Evolutionary conservation across 1,139 yeast genomes (phyloP).

Genomic region (Sugiyamaella sp.): DNA sequence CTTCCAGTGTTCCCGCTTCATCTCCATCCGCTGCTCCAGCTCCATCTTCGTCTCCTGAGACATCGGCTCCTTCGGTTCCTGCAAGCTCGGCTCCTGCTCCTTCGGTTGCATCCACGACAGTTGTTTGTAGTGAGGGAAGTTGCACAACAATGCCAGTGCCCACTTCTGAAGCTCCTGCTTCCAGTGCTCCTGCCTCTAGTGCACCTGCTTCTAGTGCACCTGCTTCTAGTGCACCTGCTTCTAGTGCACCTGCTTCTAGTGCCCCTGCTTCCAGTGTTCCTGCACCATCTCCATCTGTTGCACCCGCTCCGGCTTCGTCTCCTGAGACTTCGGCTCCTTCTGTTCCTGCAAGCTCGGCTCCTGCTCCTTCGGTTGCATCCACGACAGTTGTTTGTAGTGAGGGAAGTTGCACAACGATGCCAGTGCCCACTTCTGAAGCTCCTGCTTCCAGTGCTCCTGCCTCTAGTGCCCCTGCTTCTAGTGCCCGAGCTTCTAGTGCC

Average conservation of each 20-base stretch:
- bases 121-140: slow-evolving; percentile 6
- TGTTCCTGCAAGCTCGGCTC: too few species aligned
- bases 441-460: too few species aligned
- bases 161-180: slow-evolving; percentile 11
- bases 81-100: background rate
- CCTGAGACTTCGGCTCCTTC: too few species aligned
- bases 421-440: too few species aligned
- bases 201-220: slow-evolving; percentile 9
- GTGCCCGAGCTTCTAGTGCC: too few species aligned
- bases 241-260: background rate
- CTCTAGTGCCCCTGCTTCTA: too few species aligned
- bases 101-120: slow-evolving; percentile 6
- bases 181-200: slow-evolving; percentile 13
- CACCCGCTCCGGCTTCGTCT: background rate
- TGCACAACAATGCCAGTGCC: slow-evolving; percentile 14
- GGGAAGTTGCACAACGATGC: too few species aligned
- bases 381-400: too few species aligned
- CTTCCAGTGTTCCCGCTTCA: too few species aligned
- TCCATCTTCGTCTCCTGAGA: slow-evolving; percentile 14
- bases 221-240: background rate
- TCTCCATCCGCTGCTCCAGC: too few species aligned
- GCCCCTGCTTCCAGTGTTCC: slow-evolving; percentile 6
- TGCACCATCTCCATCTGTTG: slow-evolving; percentile 8
- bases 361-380: too few species aligned
- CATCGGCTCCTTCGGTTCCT: slow-evolving; percentile 1